Conservation (phyloP, 106 monocot genomes). For the Chionographis japonica region DNA sequence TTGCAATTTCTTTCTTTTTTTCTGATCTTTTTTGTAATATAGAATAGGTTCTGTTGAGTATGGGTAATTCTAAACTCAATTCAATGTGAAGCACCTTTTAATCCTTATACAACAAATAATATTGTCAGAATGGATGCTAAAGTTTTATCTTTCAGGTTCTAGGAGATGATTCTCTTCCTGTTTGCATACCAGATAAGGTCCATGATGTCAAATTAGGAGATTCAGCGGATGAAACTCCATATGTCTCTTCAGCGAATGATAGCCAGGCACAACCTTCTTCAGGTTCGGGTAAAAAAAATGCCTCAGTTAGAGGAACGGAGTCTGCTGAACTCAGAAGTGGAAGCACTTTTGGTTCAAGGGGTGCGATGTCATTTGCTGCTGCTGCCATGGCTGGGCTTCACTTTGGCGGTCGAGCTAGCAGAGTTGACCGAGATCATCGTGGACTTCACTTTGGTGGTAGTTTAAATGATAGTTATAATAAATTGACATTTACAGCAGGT, state of each 20-base stretch:
- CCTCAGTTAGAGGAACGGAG: conserved; percentile 28
- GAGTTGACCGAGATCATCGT: conserved; percentile 69
- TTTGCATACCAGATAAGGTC: conserved; percentile 67
- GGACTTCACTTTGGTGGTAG: conserved; percentile 26
- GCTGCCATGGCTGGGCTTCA: conserved; percentile 95
- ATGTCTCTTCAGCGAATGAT: conserved; percentile 53
- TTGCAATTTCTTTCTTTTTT: background rate
- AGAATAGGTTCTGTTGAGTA: no score
- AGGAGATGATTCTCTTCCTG: conserved; percentile 78
- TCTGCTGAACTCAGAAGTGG: conserved; percentile 53
- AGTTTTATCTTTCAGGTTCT: conserved; percentile 42
- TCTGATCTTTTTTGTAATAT: background rate
- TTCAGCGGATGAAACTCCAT: conserved; percentile 49
- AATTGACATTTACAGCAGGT: conserved; percentile 73
- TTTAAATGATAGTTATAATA: conserved; percentile 60
- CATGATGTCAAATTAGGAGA: conserved; percentile 97
- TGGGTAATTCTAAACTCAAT: no score
- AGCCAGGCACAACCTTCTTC: conserved; percentile 53
- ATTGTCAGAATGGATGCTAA: background rate
- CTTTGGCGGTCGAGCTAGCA: conserved; percentile 68
- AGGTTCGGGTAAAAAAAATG: conserved; percentile 46
- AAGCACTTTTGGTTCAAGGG: conserved; percentile 70
- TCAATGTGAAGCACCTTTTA: background rate
- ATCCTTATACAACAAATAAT: background rate
- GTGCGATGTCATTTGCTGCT: conserved; percentile 96